Conservation (phyloP, 1,139 yeast species). For the Blastobotrys raffinosifermentans region DNA sequence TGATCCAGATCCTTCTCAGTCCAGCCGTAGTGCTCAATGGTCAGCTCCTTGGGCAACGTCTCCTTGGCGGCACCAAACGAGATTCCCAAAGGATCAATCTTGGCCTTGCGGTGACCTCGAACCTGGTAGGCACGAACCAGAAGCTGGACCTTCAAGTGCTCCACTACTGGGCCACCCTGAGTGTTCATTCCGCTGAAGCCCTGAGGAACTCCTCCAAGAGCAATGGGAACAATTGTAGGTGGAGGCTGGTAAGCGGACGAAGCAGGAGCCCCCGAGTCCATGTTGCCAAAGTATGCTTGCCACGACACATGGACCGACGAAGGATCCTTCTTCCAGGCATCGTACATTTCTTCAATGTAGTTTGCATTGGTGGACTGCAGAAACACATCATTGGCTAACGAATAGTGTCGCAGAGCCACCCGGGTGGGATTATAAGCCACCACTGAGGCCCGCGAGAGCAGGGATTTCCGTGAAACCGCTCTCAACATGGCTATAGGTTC, state of each 20-base stretch:
- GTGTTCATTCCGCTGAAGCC: slow-evolving; percentile 39
- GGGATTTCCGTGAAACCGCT: neutral
- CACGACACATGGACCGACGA: slow-evolving; percentile 88
- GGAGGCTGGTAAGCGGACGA: slow-evolving; percentile 82
- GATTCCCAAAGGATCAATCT: slow-evolving; percentile 88
- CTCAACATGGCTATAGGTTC: no score
- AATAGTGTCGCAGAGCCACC: slow-evolving; percentile 6
- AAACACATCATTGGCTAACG: slow-evolving; percentile 51
- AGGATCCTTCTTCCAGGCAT: slow-evolving; percentile 91
- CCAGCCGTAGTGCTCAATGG: slow-evolving; percentile 88
- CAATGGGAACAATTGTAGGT: slow-evolving; percentile 71
- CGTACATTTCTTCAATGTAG: slow-evolving; percentile 96
- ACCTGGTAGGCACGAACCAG: slow-evolving; percentile 98
- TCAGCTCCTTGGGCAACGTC: slow-evolving; percentile 73
- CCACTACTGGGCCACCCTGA: slow-evolving; percentile 51
- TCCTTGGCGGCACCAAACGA: slow-evolving; percentile 62
- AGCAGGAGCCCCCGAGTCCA: slow-evolving; percentile 63
- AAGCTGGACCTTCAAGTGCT: slow-evolving; percentile 92
- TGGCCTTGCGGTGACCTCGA: slow-evolving; percentile 94
- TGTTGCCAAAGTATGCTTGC: slow-evolving; percentile 90
- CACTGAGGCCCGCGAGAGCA: neutral
- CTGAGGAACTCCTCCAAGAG: slow-evolving; percentile 64
- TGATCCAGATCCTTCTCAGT: slow-evolving; percentile 77
- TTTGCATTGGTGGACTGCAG: slow-evolving; percentile 80
- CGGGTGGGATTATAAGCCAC: neutral